Evolutionary conservation across 2,329 filamentous ascomycete species (phyloP), one percentile per base, ranked within the genome.

Genomic region (Pestalotiopsis sp.): DNA sequence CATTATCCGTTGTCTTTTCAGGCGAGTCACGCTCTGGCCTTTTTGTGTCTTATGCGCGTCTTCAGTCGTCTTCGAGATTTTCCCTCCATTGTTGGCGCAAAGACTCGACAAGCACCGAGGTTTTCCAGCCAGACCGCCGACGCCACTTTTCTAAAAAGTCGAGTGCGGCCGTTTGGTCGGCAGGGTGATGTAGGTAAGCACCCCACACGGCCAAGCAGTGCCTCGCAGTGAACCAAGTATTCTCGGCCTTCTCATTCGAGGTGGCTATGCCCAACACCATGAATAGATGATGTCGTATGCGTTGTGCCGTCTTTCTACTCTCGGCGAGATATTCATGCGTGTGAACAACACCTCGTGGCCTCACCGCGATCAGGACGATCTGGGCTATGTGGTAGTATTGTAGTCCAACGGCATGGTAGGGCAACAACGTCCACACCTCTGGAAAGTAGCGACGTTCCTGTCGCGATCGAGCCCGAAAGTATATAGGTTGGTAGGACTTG

Each of bases 331-430:
- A 63, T 63, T 14, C 61, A 36, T 63, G 61, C 0, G 61, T 63
- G 38, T 63, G 61, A n/a, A 63, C 20, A 20, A 45, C 61, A 9
- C 38, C 36, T 63, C 61, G 61, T 20, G 61, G 38, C 20, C 38
- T 41, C 38, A 63, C 38, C 13, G 61, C 61, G 13, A n/a, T 63
- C 14, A 63, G 36, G 14, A 63, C 61, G 61, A 63, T 63, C 61
- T 45, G 61, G 20, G 61, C 61, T n/a, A 63, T 63, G 61, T 63
- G 61, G 31, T 63, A 63, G 41, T 63, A 63, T 27, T 63, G 61
- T 63, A 63, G 20, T 38, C 61, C 61, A 63, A 63, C 61, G 17
- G 61, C 61, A 31, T 63, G 61, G 31, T 63, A 45, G 25, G 61
- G 61, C 17, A 63, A 14, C 36, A 63, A 17, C 36, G 38, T 63